phyloP scores from a whole-genome alignment of 257 asterid genomes.

The Cordia subcordata region DNA sequence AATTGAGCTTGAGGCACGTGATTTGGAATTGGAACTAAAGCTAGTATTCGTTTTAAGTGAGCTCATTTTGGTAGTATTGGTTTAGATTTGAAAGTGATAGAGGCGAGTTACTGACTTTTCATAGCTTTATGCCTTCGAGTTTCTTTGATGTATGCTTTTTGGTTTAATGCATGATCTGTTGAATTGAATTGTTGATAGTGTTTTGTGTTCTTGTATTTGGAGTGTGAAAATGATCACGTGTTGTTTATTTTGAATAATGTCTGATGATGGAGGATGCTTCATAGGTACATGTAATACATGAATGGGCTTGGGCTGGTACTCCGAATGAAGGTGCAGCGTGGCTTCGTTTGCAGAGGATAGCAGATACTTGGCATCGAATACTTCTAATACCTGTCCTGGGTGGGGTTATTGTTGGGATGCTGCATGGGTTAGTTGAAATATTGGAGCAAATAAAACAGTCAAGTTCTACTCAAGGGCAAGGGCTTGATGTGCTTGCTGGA shows the following conservation, averaged over 20 bases:
- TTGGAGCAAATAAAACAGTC: conserved; percentile 75
- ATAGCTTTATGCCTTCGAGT: too few relatives aligned
- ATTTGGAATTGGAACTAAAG: too few relatives aligned
- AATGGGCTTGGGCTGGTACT: conserved; percentile 99
- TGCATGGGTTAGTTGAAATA: conserved; percentile 91
- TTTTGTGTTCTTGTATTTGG: neutral
- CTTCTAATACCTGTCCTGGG: conserved; percentile 91
- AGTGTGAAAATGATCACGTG: neutral
- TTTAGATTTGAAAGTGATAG: too few relatives aligned
- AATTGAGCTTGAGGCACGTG: too few relatives aligned
- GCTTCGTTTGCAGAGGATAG: conserved; percentile 89
- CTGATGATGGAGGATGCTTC: conserved; percentile 13
- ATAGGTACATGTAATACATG: conserved; percentile 93
- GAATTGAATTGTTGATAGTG: neutral
- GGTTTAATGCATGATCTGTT: too few relatives aligned
- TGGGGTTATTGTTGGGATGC: conserved; percentile 93
- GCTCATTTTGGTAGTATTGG: neutral
- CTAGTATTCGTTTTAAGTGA: neutral
- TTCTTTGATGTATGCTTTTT: too few relatives aligned
- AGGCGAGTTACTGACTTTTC: too few relatives aligned
- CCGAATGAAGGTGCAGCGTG: conserved; percentile 98
- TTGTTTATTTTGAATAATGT: neutral
- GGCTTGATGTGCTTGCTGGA: conserved; percentile 70
- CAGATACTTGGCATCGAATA: conserved; percentile 97
- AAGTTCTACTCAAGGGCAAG: conserved; percentile 73